phyloP scores from a whole-genome alignment of 371 early-diverging fungal genomes.

The Coemansia sp. region DNA sequence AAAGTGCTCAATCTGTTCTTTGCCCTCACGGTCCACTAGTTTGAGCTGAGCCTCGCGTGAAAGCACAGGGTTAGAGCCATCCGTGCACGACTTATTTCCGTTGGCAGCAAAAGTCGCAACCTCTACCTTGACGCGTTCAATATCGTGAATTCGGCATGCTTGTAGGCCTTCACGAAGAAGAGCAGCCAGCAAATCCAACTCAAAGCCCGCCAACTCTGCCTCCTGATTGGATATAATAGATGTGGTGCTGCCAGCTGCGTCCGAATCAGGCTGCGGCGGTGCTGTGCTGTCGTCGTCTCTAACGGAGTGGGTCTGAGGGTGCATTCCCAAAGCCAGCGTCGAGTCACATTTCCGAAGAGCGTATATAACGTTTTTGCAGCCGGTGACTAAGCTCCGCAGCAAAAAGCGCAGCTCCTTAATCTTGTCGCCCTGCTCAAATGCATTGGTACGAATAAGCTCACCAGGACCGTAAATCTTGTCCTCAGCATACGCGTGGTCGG shows the following conservation, averaged over 20 bases:
- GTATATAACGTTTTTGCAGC: conserved; percentile 78
- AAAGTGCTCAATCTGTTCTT: conserved; percentile 88
- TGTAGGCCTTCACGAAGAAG: conserved; percentile 83
- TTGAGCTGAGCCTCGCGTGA: conserved; percentile 48
- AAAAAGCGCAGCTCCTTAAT: conserved; percentile 65
- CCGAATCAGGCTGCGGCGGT: conserved; percentile 12
- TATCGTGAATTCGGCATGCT: conserved; percentile 79
- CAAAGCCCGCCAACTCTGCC: conserved; percentile 59
- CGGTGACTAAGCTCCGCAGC: conserved; percentile 82
- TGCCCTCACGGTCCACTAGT: conserved; percentile 48
- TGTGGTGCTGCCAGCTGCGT: conserved; percentile 48
- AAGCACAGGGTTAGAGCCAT: conserved; percentile 13
- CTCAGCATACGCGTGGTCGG: conserved; percentile 24
- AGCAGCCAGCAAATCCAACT: conserved; percentile 51
- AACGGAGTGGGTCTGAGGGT: conserved; percentile 3
- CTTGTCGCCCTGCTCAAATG: conserved; percentile 47
- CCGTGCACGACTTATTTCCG: conserved; percentile 28
- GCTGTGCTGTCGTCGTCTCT: not conserved
- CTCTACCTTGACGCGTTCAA: conserved; percentile 57
- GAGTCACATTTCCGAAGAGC: conserved; percentile 75
- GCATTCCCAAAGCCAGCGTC: conserved; percentile 54
- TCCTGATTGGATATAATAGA: conserved; percentile 52
- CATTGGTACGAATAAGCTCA: conserved; percentile 47
- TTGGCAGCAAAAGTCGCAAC: conserved; percentile 23
- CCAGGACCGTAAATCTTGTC: conserved; percentile 36